phyloP scores from a whole-genome alignment of 805 yeast genomes.

The Nakazawaea holstii region DNA sequence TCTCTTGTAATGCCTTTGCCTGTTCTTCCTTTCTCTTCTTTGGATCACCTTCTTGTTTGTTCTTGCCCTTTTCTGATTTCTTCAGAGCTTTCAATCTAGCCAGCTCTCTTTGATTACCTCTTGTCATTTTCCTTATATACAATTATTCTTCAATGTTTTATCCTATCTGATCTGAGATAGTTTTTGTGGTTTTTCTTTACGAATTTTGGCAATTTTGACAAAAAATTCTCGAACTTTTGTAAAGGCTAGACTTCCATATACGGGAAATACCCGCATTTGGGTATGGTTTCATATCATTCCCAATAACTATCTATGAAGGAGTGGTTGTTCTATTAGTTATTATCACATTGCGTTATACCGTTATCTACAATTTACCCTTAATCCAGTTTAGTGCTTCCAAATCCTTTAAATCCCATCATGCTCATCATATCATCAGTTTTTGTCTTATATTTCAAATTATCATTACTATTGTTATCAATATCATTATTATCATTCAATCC shows the following conservation, averaged over 20 bases:
- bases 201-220: too few relatives aligned
- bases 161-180: too few relatives aligned
- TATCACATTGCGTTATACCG: neutral
- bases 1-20: slow-evolving; percentile 85
- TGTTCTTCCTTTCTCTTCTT: slow-evolving; percentile 80
- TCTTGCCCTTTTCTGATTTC: slow-evolving; percentile 63
- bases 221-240: too few relatives aligned
- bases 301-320: too few relatives aligned
- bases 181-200: too few relatives aligned
- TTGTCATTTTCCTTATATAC: slow-evolving; percentile 52
- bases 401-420: slow-evolving; percentile 58
- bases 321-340: neutral
- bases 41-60: slow-evolving; percentile 82
- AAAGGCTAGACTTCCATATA: too few relatives aligned
- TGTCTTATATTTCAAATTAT: too few relatives aligned
- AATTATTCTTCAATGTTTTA: neutral
- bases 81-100: slow-evolving; percentile 86
- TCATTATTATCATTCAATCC: slow-evolving; percentile 9
- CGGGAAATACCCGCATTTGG: slow-evolving; percentile 1
- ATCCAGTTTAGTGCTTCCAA: slow-evolving; percentile 26
- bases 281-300: too few relatives aligned
- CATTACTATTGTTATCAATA: slow-evolving; percentile 14
- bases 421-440: slow-evolving; percentile 20
- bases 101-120: slow-evolving; percentile 95
- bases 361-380: too few relatives aligned